Percentiles rank a stretch among this genome's conserved stretches.
These are phyloP conservation scores for Rosa hybrid DNA, from an alignment of 331 rosid species.

Conservation along the genomic window DNA sequence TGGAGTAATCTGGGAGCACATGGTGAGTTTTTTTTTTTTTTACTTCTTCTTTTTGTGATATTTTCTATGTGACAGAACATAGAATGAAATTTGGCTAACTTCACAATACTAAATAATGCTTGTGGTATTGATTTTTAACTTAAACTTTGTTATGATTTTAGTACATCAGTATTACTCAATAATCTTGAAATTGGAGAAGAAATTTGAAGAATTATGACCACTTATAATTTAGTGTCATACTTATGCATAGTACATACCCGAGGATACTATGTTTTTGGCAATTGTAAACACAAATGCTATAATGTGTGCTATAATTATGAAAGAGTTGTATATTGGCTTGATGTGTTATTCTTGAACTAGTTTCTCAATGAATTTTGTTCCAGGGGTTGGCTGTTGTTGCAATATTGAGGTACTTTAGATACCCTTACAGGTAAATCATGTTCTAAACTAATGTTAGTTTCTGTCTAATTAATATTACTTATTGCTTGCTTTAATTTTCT, in stretches of 20 bases:
- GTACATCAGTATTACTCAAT: not conserved
- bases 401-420: slow-evolving; percentile 92
- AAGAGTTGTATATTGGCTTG: not conserved
- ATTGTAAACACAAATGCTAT: not conserved
- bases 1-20: too few species aligned
- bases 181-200: not conserved
- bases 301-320: too few species aligned
- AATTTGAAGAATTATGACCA: not conserved
- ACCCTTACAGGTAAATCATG: slow-evolving; percentile 70
- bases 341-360: not conserved
- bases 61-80: too few species aligned
- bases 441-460: not conserved
- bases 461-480: too few species aligned
- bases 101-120: too few species aligned
- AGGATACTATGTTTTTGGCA: not conserved
- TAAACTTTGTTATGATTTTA: not conserved
- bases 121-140: too few species aligned
- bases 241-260: not conserved
- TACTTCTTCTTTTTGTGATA: too few species aligned
- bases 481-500: too few species aligned
- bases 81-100: too few species aligned
- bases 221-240: not conserved
- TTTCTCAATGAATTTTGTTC: slow-evolving; percentile 15
- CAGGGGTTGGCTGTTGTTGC: slow-evolving; percentile 92
- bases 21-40: too few species aligned